phyloP scores from a whole-genome alignment of 176 grass and related monocot genomes.

The Juncus inflexus region DNA sequence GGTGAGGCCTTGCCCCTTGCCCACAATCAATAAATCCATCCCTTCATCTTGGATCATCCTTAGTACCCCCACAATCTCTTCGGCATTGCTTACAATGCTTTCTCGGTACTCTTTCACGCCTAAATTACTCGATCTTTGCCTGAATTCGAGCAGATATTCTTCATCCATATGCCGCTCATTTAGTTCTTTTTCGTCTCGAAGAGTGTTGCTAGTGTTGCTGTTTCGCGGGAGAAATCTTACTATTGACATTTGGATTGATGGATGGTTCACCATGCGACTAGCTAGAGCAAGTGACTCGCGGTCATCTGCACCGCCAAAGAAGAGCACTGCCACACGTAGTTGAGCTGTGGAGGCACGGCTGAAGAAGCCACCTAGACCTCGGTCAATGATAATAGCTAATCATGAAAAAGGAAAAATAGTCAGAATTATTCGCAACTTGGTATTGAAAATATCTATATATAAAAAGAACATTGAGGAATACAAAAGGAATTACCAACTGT shows the following conservation, averaged over 20 bases:
- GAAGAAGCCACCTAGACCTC: constrained; percentile 34
- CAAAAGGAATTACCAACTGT: constrained; percentile 34
- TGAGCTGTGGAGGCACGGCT: neutral
- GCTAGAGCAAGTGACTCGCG: constrained; percentile 55
- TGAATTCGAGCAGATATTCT: constrained; percentile 38
- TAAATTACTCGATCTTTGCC: constrained; percentile 6
- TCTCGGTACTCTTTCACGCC: constrained; percentile 43
- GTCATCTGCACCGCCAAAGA: constrained; percentile 73
- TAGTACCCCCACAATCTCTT: constrained; percentile 55
- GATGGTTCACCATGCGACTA: constrained; percentile 50
- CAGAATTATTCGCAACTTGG: too few species aligned
- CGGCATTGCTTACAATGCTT: constrained; percentile 40
- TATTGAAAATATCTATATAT: too few species aligned
- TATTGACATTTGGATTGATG: constrained; percentile 36
- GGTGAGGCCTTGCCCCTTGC: constrained; percentile 34
- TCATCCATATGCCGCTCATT: constrained; percentile 51
- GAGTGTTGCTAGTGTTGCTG: constrained; percentile 9
- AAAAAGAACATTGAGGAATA: neutral
- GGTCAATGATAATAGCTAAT: constrained; percentile 52
- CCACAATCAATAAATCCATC: constrained; percentile 57
- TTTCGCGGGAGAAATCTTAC: constrained; percentile 43
- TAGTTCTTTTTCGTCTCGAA: constrained; percentile 30
- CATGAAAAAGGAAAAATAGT: neutral
- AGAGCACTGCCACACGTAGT: constrained; percentile 47
- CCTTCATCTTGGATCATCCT: constrained; percentile 29